These are phyloP conservation scores for Parasitella parasitica DNA, from an alignment of 371 early-diverging fungal species.

Conservation along the genomic window DNA sequence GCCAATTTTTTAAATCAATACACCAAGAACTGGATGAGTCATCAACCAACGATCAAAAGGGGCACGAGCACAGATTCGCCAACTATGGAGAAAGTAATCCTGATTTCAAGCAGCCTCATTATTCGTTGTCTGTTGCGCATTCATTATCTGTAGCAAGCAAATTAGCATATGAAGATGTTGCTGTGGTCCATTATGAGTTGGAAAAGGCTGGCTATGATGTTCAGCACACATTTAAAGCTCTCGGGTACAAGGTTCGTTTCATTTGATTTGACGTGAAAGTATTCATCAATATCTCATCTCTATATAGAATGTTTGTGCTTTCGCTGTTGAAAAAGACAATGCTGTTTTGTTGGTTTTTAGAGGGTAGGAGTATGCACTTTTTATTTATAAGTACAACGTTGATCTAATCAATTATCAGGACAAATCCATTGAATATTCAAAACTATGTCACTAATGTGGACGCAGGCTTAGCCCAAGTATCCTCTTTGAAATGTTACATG, in stretches of 20 bases:
- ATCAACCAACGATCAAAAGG: background rate
- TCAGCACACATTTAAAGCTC: constrained; percentile 46
- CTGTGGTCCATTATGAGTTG: constrained; percentile 54
- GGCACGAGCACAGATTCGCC: background rate
- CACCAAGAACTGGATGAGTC: background rate
- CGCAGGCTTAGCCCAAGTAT: constrained; percentile 33
- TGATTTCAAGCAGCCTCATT: constrained; percentile 23
- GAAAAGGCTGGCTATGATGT: constrained; percentile 53
- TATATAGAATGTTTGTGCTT: constrained; percentile 53
- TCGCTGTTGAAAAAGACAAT: constrained; percentile 52
- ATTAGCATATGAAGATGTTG: constrained; percentile 57
- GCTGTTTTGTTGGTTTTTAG: constrained; percentile 57
- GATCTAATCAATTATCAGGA: constrained; percentile 17
- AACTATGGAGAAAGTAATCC: background rate
- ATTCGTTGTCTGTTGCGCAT: constrained; percentile 53
- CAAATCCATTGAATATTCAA: constrained; percentile 62
- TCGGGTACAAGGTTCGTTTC: constrained; percentile 50
- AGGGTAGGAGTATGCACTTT: constrained; percentile 32
- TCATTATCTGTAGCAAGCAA: constrained; percentile 54
- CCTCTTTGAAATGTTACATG: constrained; percentile 27
- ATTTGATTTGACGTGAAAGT: background rate
- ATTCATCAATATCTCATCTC: background rate
- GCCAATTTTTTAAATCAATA: constrained; percentile 22
- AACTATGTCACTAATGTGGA: constrained; percentile 57
- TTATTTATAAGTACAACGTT: background rate